Evolutionary conservation across 257 asterid genomes (phyloP).

Genomic region (Linaria vulgaris): DNA sequence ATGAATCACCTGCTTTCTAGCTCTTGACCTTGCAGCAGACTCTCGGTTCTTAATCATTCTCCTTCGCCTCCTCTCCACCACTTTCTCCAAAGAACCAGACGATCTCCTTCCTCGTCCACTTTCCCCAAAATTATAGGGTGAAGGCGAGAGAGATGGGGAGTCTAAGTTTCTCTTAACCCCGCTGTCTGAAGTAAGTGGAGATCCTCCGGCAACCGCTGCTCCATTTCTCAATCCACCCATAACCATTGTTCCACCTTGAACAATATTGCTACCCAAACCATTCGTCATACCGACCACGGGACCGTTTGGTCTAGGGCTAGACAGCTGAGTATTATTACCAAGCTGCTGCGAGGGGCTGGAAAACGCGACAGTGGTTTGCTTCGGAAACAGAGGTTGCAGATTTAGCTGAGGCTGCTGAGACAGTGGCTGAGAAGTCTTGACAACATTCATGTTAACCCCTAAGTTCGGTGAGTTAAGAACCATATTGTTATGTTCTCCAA

Average conservation of each 20-base stretch:
- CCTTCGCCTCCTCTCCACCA: conserved; percentile 27
- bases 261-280: conserved; percentile 25
- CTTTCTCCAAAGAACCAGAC: conserved; percentile 29
- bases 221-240: conserved; percentile 34
- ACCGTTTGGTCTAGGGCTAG: conserved; percentile 35
- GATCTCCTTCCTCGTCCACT: conserved; percentile 29
- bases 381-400: conserved; percentile 51
- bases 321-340: conserved; percentile 33
- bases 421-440: conserved; percentile 29
- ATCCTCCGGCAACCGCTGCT: too few relatives aligned
- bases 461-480: conserved; percentile 28
- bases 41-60: conserved; percentile 32
- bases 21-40: conserved; percentile 34
- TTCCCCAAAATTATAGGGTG: conserved; percentile 52
- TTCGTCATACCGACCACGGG: conserved; percentile 35
- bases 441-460: conserved; percentile 33
- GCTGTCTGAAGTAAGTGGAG: conserved; percentile 26
- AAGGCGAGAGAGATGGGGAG: conserved; percentile 47
- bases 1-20: conserved; percentile 28
- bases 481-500: conserved; percentile 33
- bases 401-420: conserved; percentile 30
- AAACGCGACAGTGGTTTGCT: conserved; percentile 46
- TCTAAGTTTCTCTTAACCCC: conserved; percentile 38
- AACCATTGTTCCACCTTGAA: conserved; percentile 36
- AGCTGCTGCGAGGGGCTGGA: conserved; percentile 41